Evolutionary conservation across 192 early-diverging fungal genomes (phyloP).

Genomic region (Umbelopsis sp.): DNA sequence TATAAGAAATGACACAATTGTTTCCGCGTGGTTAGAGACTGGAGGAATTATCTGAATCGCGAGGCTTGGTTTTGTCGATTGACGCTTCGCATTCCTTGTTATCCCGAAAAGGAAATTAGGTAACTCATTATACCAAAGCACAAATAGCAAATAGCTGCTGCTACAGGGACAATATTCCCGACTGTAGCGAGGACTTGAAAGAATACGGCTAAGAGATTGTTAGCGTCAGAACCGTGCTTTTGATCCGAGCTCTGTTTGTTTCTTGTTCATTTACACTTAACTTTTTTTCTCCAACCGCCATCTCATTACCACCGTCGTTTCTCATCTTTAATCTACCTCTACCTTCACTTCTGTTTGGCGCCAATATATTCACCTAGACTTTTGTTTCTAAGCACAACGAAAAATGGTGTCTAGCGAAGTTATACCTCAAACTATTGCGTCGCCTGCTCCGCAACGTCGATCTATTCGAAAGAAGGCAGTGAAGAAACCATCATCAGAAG

Average conservation of each 20-base stretch:
- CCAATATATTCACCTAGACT: no score
- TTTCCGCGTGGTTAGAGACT: no score
- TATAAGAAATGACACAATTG: no score
- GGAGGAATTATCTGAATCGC: no score
- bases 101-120: conserved; percentile 13
- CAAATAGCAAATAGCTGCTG: conserved; percentile 1
- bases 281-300: neutral
- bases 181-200: neutral
- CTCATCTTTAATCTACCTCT: neutral
- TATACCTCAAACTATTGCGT: conserved; percentile 23
- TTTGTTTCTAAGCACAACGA: neutral
- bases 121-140: neutral
- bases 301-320: neutral
- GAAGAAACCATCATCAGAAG: neutral
- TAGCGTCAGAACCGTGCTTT: neutral
- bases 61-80: no score
- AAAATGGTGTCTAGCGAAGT: neutral
- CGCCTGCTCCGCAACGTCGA: conserved; percentile 31
- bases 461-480: conserved; percentile 11
- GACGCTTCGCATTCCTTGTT: conserved; percentile 3
- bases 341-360: neutral
- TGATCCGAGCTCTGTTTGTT: conserved; percentile 5
- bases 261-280: conserved; percentile 9
- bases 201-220: no score
- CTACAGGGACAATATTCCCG: conserved; percentile 21